A percentile compares a stretch with the other conserved stretches of the same genome.
phyloP scores from a whole-genome alignment of 495 filamentous ascomycete species.

The Penicillium paradoxum region DNA sequence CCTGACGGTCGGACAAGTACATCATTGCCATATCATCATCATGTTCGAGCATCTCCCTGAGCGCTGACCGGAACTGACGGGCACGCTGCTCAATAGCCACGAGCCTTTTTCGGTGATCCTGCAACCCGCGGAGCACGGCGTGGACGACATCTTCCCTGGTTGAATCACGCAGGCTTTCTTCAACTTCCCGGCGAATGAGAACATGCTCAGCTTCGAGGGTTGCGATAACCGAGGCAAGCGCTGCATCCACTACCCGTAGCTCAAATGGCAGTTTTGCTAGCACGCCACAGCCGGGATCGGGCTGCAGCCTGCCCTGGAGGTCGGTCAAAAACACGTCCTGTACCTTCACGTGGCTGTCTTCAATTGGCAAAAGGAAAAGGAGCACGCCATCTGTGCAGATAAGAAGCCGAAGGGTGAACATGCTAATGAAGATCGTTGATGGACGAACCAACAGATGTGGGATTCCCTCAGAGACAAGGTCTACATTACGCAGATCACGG shows the following conservation, averaged over 20 bases:
- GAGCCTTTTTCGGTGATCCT: slow-evolving; percentile 22
- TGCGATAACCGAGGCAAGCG: slow-evolving; percentile 58
- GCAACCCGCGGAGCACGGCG: slow-evolving; percentile 12
- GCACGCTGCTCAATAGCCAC: slow-evolving; percentile 26
- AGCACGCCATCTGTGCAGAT: slow-evolving; percentile 24
- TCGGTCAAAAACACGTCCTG: slow-evolving; percentile 24
- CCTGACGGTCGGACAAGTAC: slow-evolving; percentile 38
- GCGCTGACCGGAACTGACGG: slow-evolving; percentile 22
- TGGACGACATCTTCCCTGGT: slow-evolving; percentile 20
- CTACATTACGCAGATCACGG: slow-evolving; percentile 26
- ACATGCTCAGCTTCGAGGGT: slow-evolving; percentile 28
- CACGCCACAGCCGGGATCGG: slow-evolving; percentile 41
- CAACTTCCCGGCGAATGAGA: slow-evolving; percentile 14
- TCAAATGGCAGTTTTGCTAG: slow-evolving; percentile 59
- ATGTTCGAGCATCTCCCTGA: slow-evolving; percentile 25
- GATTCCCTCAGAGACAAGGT: slow-evolving; percentile 26
- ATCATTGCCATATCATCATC: slow-evolving; percentile 39
- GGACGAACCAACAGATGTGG: slow-evolving; percentile 31
- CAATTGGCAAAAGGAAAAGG: slow-evolving; percentile 17
- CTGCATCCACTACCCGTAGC: slow-evolving; percentile 73
- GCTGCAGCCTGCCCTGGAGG: slow-evolving; percentile 57
- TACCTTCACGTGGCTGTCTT: slow-evolving; percentile 11
- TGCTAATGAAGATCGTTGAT: slow-evolving; percentile 24
- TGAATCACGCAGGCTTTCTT: slow-evolving; percentile 16
- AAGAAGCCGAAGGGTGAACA: slow-evolving; percentile 29